Conservation (phyloP, 2,329 filamentous ascomycete genomes). For the Escovopsis sp. region DNA sequence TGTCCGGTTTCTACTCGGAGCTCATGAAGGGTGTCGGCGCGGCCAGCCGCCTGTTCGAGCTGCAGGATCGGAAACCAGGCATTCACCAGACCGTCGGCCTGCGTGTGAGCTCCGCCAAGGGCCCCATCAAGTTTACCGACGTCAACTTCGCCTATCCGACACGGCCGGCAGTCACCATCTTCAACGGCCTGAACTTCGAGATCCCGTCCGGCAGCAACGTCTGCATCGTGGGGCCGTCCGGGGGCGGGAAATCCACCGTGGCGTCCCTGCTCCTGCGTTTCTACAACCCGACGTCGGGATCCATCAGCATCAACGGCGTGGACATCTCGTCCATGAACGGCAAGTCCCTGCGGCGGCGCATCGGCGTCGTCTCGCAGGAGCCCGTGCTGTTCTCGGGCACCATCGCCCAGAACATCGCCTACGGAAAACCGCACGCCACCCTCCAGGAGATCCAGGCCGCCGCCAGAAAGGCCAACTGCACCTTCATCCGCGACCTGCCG, state of each 20-base stretch:
- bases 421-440: constrained; percentile 68
- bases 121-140: constrained; percentile 74
- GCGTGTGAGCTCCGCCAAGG: constrained; percentile 70
- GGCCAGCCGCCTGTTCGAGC: constrained; percentile 87
- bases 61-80: constrained; percentile 76
- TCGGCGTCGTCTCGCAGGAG: constrained; percentile 91
- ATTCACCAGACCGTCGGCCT: constrained; percentile 76
- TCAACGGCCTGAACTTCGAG: constrained; percentile 75
- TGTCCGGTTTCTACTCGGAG: constrained; percentile 94
- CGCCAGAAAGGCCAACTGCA: constrained; percentile 84
- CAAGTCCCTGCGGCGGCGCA: constrained; percentile 81
- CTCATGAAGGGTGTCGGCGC: constrained; percentile 98
- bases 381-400: constrained; percentile 82
- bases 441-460: constrained; percentile 72
- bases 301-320: constrained; percentile 68
- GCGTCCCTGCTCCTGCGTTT: constrained; percentile 84
- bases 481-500: constrained; percentile 92
- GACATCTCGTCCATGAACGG: constrained; percentile 81
- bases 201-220: constrained; percentile 91
- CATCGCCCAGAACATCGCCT: constrained; percentile 73
- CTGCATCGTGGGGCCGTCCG: constrained; percentile 89
- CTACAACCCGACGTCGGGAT: constrained; percentile 67
- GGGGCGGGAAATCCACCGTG: constrained; percentile 92
- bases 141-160: constrained; percentile 89
- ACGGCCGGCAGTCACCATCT: constrained; percentile 79